Conservation (phyloP, 2,329 filamentous ascomycete species). For the Colletotrichum sp. region DNA sequence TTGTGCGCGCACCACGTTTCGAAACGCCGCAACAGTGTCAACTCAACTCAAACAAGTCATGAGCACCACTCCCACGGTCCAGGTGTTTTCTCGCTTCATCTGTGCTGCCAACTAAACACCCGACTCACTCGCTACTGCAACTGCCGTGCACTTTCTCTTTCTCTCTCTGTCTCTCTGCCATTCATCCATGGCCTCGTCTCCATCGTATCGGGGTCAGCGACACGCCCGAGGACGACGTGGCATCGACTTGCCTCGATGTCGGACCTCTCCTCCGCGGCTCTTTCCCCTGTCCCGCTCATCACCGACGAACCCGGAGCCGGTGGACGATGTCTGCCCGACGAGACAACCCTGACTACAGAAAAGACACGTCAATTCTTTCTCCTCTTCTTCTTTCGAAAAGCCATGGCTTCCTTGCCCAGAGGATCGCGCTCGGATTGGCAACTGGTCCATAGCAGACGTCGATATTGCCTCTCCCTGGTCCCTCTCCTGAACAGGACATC, state of each 20-base stretch:
- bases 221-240: not conserved
- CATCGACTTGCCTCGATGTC: not conserved
- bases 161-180: not conserved
- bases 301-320: not conserved
- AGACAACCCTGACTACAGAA: not conserved
- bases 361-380: constrained; percentile 10
- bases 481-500: not conserved
- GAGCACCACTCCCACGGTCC: not conserved
- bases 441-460: not conserved
- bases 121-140: not conserved
- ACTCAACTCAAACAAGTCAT: not conserved
- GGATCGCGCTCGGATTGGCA: not conserved
- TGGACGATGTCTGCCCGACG: not conserved
- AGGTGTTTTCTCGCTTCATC: not conserved
- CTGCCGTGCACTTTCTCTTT: not conserved
- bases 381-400: not conserved
- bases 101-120: not conserved
- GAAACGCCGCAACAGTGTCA: constrained; percentile 13
- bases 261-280: not conserved
- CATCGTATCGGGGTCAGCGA: not conserved
- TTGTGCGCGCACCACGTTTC: constrained; percentile 12
- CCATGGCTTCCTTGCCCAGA: constrained; percentile 10
- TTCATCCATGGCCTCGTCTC: not conserved
- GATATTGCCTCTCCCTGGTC: not conserved
- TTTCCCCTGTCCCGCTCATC: not conserved